Percentiles rank a stretch among this genome's conserved stretches.
These are phyloP conservation scores for Penicillium sumatraense DNA, from an alignment of 2,329 filamentous ascomycete genomes.

Conservation along the genomic window DNA sequence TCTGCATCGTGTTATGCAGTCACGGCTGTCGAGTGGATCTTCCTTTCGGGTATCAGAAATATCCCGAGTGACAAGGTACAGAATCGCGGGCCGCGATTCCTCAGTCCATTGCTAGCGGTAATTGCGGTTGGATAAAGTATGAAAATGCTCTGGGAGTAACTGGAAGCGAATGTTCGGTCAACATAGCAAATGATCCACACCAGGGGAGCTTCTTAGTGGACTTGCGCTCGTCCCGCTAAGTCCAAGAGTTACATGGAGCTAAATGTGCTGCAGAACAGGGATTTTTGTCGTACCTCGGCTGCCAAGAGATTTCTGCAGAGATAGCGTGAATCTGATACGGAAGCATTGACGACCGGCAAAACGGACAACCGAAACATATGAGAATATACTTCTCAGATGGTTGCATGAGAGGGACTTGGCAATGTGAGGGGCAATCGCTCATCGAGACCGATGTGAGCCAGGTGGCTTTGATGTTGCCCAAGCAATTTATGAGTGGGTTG, in stretches of 20 bases:
- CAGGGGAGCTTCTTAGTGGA: neutral
- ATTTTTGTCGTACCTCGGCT: too few relatives aligned
- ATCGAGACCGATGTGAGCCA: neutral
- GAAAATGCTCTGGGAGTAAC: neutral
- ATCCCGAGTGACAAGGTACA: neutral
- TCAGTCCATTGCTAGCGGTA: neutral
- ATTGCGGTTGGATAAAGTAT: neutral
- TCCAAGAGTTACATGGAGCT: neutral
- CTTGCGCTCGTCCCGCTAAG: neutral
- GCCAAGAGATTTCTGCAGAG: neutral
- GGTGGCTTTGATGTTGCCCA: neutral
- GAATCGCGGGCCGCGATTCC: neutral
- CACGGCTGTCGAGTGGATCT: neutral
- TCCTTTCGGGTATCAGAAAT: neutral
- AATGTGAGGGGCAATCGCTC: neutral
- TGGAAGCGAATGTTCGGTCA: neutral
- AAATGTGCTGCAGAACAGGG: neutral
- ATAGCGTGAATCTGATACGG: conserved; percentile 2
- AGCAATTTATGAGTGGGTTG: too few relatives aligned
- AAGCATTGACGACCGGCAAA: neutral
- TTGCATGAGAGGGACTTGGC: neutral
- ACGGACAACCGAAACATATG: neutral
- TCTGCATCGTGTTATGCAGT: neutral
- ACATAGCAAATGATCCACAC: neutral
- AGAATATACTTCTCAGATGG: neutral